A percentile compares a stretch with the other conserved stretches of the same genome.
These are phyloP conservation scores for Phytophthora citrophthora DNA, from an alignment of 352 stramenopile species.

Conservation along the genomic window DNA sequence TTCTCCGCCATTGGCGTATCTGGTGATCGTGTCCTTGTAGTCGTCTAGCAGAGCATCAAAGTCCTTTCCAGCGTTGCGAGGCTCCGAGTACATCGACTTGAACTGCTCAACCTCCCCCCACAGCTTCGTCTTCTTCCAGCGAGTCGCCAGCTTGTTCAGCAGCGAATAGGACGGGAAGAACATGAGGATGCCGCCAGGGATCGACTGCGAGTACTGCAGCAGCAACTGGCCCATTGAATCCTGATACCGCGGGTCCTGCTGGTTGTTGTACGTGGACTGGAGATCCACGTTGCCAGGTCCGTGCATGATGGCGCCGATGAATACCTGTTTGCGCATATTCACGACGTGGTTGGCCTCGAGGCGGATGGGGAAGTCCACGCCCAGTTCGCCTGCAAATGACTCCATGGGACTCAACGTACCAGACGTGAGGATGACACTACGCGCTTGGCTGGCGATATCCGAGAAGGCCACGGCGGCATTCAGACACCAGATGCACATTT, in stretches of 20 bases:
- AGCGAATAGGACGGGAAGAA: constrained; percentile 89
- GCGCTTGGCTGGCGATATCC: constrained; percentile 67
- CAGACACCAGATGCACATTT: constrained; percentile 89
- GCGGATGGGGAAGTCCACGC: constrained; percentile 80
- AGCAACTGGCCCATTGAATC: constrained; percentile 83
- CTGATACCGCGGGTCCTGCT: constrained; percentile 82
- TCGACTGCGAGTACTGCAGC: constrained; percentile 64
- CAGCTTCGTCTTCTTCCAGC: constrained; percentile 77
- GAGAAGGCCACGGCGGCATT: constrained; percentile 86
- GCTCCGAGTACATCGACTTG: constrained; percentile 76
- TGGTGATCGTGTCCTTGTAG: constrained; percentile 57
- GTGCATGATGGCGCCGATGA: constrained; percentile 76
- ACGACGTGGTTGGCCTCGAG: constrained; percentile 89
- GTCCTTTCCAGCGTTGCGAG: constrained; percentile 77
- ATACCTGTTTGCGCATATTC: constrained; percentile 88
- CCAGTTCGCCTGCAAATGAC: constrained; percentile 85
- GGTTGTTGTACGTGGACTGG: constrained; percentile 81
- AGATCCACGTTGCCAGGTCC: constrained; percentile 72
- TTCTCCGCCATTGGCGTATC: neutral
- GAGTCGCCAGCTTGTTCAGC: constrained; percentile 68
- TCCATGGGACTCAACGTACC: constrained; percentile 89
- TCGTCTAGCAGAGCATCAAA: constrained; percentile 82
- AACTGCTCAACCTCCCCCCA: constrained; percentile 62
- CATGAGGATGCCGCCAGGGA: constrained; percentile 85
- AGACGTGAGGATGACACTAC: constrained; percentile 84